phyloP scores from a whole-genome alignment of 2,329 filamentous ascomycete species.

The Hymenoscyphus albidus region DNA sequence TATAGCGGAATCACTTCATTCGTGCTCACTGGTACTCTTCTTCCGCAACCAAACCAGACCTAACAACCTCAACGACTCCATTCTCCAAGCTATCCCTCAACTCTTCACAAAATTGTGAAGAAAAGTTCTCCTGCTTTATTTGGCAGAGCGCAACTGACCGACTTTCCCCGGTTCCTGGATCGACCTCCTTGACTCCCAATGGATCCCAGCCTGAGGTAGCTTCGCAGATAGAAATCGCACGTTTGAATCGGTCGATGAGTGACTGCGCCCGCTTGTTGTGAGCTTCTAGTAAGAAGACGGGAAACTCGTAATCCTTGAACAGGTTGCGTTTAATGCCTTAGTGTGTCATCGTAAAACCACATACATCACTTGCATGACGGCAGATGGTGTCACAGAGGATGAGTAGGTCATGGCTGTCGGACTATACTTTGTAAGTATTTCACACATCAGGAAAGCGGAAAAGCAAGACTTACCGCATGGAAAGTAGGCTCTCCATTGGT shows the following conservation, averaged over 20 bases:
- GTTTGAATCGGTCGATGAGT: background rate
- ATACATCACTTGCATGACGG: background rate
- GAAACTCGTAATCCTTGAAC: background rate
- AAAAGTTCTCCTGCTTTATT: no score
- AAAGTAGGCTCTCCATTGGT: background rate
- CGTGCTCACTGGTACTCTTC: no score
- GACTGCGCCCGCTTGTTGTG: background rate
- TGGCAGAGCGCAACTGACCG: no score
- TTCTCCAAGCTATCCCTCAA: no score
- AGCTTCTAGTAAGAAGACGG: background rate
- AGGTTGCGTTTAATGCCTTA: background rate
- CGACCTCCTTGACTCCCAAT: background rate
- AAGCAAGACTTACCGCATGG: background rate
- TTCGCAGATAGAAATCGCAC: background rate
- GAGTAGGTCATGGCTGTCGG: background rate
- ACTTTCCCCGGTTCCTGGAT: background rate
- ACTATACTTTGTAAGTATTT: constrained; percentile 1
- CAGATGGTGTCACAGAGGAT: background rate
- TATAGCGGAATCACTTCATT: background rate
- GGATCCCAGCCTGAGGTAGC: background rate
- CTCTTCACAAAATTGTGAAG: no score
- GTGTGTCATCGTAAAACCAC: background rate
- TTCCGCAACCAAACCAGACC: no score
- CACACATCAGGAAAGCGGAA: background rate
- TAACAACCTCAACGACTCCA: no score